Conservation (phyloP, 1,284 basidiomycete genomes). For the Salmacisia buchloeana region DNA sequence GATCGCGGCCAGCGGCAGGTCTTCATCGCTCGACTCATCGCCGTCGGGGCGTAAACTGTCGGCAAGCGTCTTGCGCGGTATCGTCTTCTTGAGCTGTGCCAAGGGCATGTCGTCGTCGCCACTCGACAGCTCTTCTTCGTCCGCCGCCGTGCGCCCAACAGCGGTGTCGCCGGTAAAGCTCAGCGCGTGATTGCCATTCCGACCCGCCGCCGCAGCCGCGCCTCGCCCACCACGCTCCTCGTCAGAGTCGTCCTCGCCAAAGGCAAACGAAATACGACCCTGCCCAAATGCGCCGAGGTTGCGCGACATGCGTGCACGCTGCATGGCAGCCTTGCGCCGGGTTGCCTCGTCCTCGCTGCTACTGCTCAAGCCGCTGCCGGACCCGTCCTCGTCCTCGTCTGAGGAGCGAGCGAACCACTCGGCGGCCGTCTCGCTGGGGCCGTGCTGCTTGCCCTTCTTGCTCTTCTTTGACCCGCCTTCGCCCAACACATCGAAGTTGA, state of each 20-base stretch:
- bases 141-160: neutral
- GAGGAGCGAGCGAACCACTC: constrained; percentile 31
- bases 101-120: constrained; percentile 37
- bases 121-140: neutral
- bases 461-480: constrained; percentile 1
- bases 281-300: constrained; percentile 8
- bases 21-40: constrained; percentile 34
- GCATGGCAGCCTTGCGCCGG: constrained; percentile 15
- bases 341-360: constrained; percentile 11
- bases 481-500: constrained; percentile 17
- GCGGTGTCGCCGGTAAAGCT: neutral
- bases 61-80: neutral
- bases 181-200: neutral
- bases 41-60: neutral
- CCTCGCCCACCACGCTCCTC: neutral
- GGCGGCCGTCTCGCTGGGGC: constrained; percentile 14
- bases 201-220: neutral
- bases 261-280: neutral
- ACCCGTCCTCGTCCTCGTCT: constrained; percentile 12
- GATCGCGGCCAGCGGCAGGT: constrained; percentile 32
- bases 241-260: constrained; percentile 2
- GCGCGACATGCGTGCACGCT: constrained; percentile 11
- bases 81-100: constrained; percentile 30
- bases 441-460: constrained; percentile 14
- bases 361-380: constrained; percentile 11